phyloP scores from a whole-genome alignment of 1,284 basidiomycete genomes.

The Amylostereum areolatum region DNA sequence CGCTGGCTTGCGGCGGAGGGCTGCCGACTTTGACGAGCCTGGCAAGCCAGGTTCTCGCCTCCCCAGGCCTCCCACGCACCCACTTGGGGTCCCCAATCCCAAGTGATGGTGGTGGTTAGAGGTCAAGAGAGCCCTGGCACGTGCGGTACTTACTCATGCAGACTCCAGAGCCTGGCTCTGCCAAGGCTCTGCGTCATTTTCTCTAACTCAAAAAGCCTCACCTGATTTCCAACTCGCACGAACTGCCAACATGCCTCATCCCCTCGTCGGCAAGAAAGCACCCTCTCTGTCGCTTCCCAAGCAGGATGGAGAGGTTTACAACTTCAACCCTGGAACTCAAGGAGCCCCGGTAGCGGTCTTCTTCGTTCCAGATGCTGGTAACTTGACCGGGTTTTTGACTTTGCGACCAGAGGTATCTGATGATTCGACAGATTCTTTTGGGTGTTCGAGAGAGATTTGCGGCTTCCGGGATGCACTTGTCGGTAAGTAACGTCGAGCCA shows the following conservation, averaged over 20 bases:
- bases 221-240: too few species aligned
- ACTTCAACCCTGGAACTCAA: conserved; percentile 38
- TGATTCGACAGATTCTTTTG: conserved; percentile 50
- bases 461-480: conserved; percentile 71
- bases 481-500: conserved; percentile 30
- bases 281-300: conserved; percentile 46
- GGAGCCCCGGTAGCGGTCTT: conserved; percentile 59
- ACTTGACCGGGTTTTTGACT: conserved; percentile 13
- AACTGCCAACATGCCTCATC: conserved; percentile 27
- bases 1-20: too few species aligned
- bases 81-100: too few species aligned
- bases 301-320: conserved; percentile 42
- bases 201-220: too few species aligned
- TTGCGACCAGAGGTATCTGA: conserved; percentile 11
- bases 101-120: too few species aligned
- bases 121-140: too few species aligned
- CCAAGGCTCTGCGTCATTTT: too few species aligned
- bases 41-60: too few species aligned
- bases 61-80: too few species aligned
- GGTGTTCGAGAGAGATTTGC: conserved; percentile 76
- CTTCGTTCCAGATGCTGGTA: conserved; percentile 67
- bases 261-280: conserved; percentile 41
- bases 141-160: too few species aligned
- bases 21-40: too few species aligned
- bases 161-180: too few species aligned